Evolutionary conservation across 139 green algal genomes (phyloP), one percentile per base, ranked within the genome.

Genomic region (Tetradesmus lagerheimii): DNA sequence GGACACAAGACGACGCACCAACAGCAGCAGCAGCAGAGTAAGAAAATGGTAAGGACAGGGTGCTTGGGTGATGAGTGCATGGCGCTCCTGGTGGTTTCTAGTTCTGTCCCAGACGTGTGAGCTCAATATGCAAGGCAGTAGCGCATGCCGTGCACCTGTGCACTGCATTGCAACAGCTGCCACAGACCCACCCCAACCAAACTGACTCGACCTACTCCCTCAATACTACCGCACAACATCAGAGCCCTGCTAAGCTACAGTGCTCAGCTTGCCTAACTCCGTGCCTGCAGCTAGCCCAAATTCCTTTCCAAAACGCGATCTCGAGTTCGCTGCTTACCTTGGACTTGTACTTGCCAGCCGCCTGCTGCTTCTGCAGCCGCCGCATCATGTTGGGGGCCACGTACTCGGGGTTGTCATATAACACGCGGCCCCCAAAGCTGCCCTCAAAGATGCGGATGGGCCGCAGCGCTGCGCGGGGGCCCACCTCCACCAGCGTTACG

Each of bases 331-430:
- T n/a, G 3, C 57, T n/a, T 71, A 88, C 96, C 94, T 98, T 98
- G 50, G 76, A 45, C 11, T 35, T 87, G 88, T 99, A 99, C 93
- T 97, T 98, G 87, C 93, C 92, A 8, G 95, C 90, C 74, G 94
- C 92, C 82, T 93, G 76, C 83, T 93, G 94, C 94, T 99, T 99
- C 37, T 96, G 41, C 75, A 89, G 34, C 47, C 91, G 84, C 45
- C 94, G 89, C 71, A 98, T 91, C 81, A 93, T 91, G 89, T 99
- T 99, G 62, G 98, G 98, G 0, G 97, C 98, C 9, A 99, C 95
- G 92, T 98, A 99, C 18, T 86, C 80, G 6, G 96, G 93, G 91
- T 99, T 99, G 75, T 99, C 96, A 89, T 98, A 99, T 38, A 99
- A 89, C 15, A 97, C 97, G 8, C 92, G 83, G 0, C 98, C 98